A percentile compares a stretch with the other conserved stretches of the same genome.
Conservation (phyloP, 2,329 filamentous ascomycete genomes). For the Fonsecaea nubica region DNA sequence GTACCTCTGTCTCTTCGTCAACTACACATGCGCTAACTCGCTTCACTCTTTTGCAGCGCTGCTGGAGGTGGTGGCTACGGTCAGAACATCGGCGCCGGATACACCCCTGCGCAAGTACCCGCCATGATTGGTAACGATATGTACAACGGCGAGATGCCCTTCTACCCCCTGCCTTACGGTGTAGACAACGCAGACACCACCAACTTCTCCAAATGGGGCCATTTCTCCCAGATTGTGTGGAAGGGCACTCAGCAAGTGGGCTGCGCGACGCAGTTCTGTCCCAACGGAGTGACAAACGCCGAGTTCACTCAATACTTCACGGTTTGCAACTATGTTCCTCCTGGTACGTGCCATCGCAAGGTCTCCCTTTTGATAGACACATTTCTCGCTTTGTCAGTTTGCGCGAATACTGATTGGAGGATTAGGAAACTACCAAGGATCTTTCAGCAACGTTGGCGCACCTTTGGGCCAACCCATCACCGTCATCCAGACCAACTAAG, state of each 20-base stretch:
- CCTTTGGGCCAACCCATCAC: slow-evolving; percentile 50
- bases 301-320: slow-evolving; percentile 66
- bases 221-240: slow-evolving; percentile 79
- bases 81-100: slow-evolving; percentile 85
- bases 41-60: slow-evolving; percentile 7
- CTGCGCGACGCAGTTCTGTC: slow-evolving; percentile 62
- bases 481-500: slow-evolving; percentile 34
- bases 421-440: slow-evolving; percentile 65
- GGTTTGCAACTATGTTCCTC: slow-evolving; percentile 83
- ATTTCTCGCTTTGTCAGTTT: neutral
- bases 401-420: neutral
- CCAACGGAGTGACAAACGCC: slow-evolving; percentile 48
- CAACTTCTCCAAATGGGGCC: slow-evolving; percentile 71
- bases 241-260: slow-evolving; percentile 66
- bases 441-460: slow-evolving; percentile 60
- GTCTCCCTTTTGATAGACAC: neutral
- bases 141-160: slow-evolving; percentile 79
- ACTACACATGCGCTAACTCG: neutral
- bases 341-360: slow-evolving; percentile 41
- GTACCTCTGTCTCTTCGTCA: slow-evolving; percentile 41
- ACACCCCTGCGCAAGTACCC: slow-evolving; percentile 62
- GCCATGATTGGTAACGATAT: slow-evolving; percentile 78
- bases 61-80: slow-evolving; percentile 70
- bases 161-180: slow-evolving; percentile 66
- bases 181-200: slow-evolving; percentile 60